phyloP scores from a whole-genome alignment of 306 rosid genomes.

The Alnus glutinosa region DNA sequence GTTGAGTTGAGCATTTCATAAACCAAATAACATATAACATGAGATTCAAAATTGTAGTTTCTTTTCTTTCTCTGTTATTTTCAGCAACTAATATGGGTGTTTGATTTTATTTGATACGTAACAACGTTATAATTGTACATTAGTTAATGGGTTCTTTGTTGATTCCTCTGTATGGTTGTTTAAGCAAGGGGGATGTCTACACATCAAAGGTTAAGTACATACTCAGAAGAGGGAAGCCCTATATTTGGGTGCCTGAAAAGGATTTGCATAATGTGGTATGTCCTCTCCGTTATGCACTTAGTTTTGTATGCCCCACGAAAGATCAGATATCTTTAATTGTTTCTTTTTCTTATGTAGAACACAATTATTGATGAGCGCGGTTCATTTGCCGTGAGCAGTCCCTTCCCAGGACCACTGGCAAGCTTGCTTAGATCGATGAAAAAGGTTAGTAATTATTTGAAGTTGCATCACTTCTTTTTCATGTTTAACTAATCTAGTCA shows the following conservation, averaged over 20 bases:
- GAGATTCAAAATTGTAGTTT: background rate
- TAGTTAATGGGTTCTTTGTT: conserved; percentile 1
- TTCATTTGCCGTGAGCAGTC: conserved; percentile 81
- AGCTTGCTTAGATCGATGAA: conserved; percentile 52
- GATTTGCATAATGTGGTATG: conserved; percentile 86
- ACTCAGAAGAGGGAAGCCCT: conserved; percentile 73
- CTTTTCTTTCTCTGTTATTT: background rate
- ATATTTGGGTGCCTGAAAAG: conserved; percentile 81
- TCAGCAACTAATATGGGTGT: background rate
- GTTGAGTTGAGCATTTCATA: background rate
- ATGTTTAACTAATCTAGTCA: conserved; percentile 4
- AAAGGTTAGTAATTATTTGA: conserved; percentile 48
- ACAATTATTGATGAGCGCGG: conserved; percentile 85
- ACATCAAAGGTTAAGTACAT: conserved; percentile 82
- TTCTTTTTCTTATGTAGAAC: conserved; percentile 53
- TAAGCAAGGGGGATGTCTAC: conserved; percentile 67
- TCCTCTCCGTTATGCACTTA: background rate
- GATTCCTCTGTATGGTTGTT: conserved; percentile 31
- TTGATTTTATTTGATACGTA: background rate
- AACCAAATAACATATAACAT: background rate
- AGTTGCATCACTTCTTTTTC: conserved; percentile 9
- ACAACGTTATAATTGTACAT: background rate
- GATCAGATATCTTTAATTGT: background rate
- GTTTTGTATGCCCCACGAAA: background rate
- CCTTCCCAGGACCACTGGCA: conserved; percentile 74